Conservation (phyloP, 768 basidiomycete genomes). For the Rhodotorula toruloides region DNA sequence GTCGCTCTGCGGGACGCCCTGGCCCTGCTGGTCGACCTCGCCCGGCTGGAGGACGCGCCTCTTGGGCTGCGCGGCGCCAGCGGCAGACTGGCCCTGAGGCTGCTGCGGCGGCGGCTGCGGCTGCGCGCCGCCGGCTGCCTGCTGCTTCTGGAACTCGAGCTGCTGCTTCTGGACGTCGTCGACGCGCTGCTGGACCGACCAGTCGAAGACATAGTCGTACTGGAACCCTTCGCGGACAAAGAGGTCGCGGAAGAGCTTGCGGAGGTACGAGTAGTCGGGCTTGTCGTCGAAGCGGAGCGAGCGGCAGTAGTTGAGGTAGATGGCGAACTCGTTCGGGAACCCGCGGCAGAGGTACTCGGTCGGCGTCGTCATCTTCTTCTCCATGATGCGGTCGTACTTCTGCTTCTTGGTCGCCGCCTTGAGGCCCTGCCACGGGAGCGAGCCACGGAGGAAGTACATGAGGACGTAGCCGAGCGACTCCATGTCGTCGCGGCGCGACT, state of each 20-base stretch:
- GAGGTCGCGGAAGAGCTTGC: conserved; percentile 83
- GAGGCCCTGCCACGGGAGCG: conserved; percentile 97
- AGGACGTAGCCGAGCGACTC: conserved; percentile 98
- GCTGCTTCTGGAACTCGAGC: neutral
- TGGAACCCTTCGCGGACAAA: conserved; percentile 70
- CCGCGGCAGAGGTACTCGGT: conserved; percentile 95
- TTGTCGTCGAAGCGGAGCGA: conserved; percentile 99
- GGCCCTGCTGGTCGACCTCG: conserved; percentile 23
- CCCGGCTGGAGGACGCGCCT: conserved; percentile 31
- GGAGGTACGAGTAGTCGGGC: conserved; percentile 98
- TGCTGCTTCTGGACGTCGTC: conserved; percentile 29
- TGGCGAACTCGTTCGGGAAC: conserved; percentile 99
- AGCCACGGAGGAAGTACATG: conserved; percentile 99
- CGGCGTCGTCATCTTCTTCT: conserved; percentile 99
- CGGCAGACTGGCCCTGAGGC: conserved; percentile 12
- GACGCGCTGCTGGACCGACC: conserved; percentile 64
- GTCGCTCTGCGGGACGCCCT: conserved; percentile 16
- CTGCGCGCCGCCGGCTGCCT: conserved; percentile 12
- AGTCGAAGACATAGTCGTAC: conserved; percentile 99
- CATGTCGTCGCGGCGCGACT: conserved; percentile 93
- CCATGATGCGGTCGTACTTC: conserved; percentile 99
- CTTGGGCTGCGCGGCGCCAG: conserved; percentile 8
- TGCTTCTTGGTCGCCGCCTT: conserved; percentile 99
- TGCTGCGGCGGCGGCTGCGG: neutral
- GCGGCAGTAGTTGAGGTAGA: conserved; percentile 98